Evolutionary conservation across 139 green algal genomes (phyloP), one percentile per base, ranked within the genome.

Genomic region (Desmodesmus armatus): DNA sequence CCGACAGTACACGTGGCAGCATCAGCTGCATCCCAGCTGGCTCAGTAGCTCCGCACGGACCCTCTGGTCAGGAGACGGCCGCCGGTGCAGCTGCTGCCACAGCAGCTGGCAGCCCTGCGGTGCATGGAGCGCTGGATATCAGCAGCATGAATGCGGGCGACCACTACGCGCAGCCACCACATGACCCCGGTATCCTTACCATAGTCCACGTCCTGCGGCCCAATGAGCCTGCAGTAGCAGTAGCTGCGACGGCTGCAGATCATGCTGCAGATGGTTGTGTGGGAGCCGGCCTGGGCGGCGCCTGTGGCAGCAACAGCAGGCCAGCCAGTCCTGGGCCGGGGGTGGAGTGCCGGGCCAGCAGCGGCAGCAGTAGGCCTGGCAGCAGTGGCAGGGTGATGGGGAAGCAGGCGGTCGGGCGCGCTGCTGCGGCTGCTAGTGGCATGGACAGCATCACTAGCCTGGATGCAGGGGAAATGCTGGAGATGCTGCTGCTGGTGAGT

Each of bases 391-490:
- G n/a, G n/a, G n/a, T n/a, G n/a, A n/a, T n/a, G n/a, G n/a, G n/a
- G n/a, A n/a, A n/a, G 69, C 70, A 35, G 70, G 21, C 70, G 35
- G 23, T 29, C 21, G 35, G 3, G 51, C 25, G 7, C 6, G 33
- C 49, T 47, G 33, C 35, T 27, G 31, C 5, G n/a, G 19, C 53
- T 4, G 39, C 67, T 29, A 23, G 27, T 33, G 19, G 37, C 19
- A 51, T 40, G 5, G 37, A 25, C 70, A 51, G 37, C 2, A 33
- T 39, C 6, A 19, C 37, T 9, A 23, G 37, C 3, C 9, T 86
- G 80, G 37, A 80, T 53, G 67, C 67, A n/a, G 27, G 19, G 33
- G 80, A 86, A 51, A 49, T 86, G 69, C 69, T 86, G 67, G 80
- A 86, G 51, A 27, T 86, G 49, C 69, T 86, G 49, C 37, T 86